These are phyloP conservation scores for Vararia minispora DNA, from an alignment of 768 basidiomycete species.

Conservation along the genomic window DNA sequence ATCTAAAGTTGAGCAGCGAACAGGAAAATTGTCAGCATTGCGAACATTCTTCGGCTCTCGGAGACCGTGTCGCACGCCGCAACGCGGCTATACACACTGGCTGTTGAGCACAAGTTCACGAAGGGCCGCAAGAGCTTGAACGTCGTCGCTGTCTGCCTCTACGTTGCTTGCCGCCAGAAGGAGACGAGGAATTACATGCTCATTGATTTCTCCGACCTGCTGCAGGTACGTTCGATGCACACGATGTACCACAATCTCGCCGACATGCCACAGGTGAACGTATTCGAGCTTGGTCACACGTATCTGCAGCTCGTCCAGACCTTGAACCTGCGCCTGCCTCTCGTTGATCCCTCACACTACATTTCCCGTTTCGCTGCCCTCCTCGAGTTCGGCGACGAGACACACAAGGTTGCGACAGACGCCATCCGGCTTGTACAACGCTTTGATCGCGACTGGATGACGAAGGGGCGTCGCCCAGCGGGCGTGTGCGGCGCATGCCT, in stretches of 20 bases:
- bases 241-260: background rate
- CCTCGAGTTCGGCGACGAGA: constrained; percentile 94
- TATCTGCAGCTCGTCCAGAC: constrained; percentile 91
- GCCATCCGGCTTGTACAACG: constrained; percentile 89
- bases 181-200: constrained; percentile 93
- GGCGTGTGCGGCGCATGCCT: constrained; percentile 97
- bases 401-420: constrained; percentile 83
- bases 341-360: constrained; percentile 94
- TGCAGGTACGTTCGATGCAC: constrained; percentile 45
- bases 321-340: constrained; percentile 73
- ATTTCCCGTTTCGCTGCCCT: constrained; percentile 91
- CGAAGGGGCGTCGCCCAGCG: constrained; percentile 86
- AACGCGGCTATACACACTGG: constrained; percentile 82
- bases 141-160: constrained; percentile 92
- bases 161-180: constrained; percentile 85
- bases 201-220: constrained; percentile 95
- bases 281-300: constrained; percentile 92
- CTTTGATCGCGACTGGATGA: constrained; percentile 97
- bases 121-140: constrained; percentile 88
- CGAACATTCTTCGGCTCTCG: constrained; percentile 64
- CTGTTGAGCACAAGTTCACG: constrained; percentile 87
- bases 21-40: constrained; percentile 75
- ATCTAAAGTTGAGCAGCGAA: constrained; percentile 41
- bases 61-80: constrained; percentile 76
- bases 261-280: constrained; percentile 62